phyloP scores from a whole-genome alignment of 129 eudicot species.

The Flaveria ramosissima region DNA sequence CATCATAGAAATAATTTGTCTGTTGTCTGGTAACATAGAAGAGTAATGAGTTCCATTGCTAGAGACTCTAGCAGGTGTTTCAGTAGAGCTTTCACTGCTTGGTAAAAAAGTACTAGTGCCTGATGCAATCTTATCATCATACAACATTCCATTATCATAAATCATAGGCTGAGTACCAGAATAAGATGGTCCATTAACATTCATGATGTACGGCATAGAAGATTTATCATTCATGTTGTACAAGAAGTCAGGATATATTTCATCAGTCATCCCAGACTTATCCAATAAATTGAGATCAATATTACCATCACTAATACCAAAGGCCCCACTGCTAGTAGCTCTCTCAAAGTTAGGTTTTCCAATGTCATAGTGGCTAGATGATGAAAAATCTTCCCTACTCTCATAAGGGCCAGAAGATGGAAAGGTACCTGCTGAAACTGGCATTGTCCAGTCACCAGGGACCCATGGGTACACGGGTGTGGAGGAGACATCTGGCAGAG shows the following conservation, averaged over 20 bases:
- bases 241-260: constrained; percentile 21
- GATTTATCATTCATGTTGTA: constrained; percentile 26
- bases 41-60: constrained; percentile 23
- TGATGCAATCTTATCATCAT: constrained; percentile 32
- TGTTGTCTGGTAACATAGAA: constrained; percentile 25
- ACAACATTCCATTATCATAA: constrained; percentile 26
- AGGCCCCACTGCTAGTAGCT: constrained; percentile 20
- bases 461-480: constrained; percentile 29
- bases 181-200: constrained; percentile 30
- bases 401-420: constrained; percentile 38
- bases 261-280: constrained; percentile 28
- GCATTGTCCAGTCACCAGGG: constrained; percentile 38
- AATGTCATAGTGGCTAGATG: constrained; percentile 34
- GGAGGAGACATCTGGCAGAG: constrained; percentile 45
- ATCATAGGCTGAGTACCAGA: constrained; percentile 17
- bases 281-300: constrained; percentile 31
- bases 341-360: constrained; percentile 22
- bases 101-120: constrained; percentile 12
- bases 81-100: constrained; percentile 32
- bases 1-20: constrained; percentile 28
- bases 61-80: constrained; percentile 22
- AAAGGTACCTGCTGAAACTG: constrained; percentile 29
- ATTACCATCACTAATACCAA: constrained; percentile 35
- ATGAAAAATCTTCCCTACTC: constrained; percentile 33
- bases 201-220: constrained; percentile 22